phyloP scores from a whole-genome alignment of 1,139 yeast genomes.

The Kodamaea plutei region DNA sequence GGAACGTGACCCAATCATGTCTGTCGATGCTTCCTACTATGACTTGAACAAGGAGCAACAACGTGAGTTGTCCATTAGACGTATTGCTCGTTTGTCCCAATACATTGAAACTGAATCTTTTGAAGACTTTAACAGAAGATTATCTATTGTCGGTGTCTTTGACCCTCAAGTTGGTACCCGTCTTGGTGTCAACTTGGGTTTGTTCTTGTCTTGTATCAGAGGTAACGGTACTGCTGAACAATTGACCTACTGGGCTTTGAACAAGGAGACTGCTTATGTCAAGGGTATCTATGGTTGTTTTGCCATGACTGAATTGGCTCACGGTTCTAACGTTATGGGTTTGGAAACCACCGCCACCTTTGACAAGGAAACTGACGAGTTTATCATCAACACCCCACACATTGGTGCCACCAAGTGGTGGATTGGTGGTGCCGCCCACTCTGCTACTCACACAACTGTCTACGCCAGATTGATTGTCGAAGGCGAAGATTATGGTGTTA shows the following conservation, averaged over 20 bases:
- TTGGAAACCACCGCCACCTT: slow-evolving; percentile 47
- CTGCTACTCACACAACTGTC: slow-evolving; percentile 42
- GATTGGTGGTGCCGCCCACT: slow-evolving; percentile 51
- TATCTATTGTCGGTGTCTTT: slow-evolving; percentile 27
- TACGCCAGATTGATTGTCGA: slow-evolving; percentile 43
- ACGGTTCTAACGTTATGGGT: slow-evolving; percentile 46
- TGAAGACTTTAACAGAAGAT: slow-evolving; percentile 36
- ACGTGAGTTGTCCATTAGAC: slow-evolving; percentile 34
- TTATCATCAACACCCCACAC: slow-evolving; percentile 45
- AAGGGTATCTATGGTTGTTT: slow-evolving; percentile 45
- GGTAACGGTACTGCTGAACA: slow-evolving; percentile 35
- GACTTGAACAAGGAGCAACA: slow-evolving; percentile 35
- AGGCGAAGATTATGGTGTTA: slow-evolving; percentile 46
- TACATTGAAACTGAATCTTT: slow-evolving; percentile 37
- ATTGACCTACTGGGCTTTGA: slow-evolving; percentile 37
- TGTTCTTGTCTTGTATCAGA: slow-evolving; percentile 27
- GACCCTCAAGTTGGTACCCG: slow-evolving; percentile 30
- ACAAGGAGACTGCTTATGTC: slow-evolving; percentile 33
- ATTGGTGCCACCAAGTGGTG: slow-evolving; percentile 52
- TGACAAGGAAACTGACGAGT: slow-evolving; percentile 38
- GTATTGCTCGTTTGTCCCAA: slow-evolving; percentile 35
- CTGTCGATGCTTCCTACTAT: slow-evolving; percentile 31
- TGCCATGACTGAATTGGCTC: slow-evolving; percentile 49
- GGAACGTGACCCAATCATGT: slow-evolving; percentile 43
- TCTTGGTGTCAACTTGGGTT: slow-evolving; percentile 28